Conservation (phyloP, 2,329 filamentous ascomycete genomes). For the Microcyclosporella mali region DNA sequence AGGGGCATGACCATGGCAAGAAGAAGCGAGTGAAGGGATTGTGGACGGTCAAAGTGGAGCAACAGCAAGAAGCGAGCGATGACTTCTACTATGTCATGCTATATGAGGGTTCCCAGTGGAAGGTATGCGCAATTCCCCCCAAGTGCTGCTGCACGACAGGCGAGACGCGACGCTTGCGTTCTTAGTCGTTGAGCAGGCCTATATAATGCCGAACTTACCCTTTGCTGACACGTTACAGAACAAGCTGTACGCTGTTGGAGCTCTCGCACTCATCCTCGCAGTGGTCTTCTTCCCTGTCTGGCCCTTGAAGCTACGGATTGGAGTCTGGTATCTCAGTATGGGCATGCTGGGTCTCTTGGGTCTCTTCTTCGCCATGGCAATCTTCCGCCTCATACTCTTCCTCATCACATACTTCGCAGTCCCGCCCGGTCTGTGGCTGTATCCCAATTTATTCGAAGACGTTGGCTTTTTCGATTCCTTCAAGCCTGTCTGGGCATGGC, state of each 20-base stretch:
- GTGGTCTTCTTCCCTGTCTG: conserved; percentile 94
- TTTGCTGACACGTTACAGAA: conserved; percentile 38
- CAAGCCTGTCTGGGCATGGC: conserved; percentile 94
- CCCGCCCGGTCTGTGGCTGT: conserved; percentile 91
- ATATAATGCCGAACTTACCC: no score
- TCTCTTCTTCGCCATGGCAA: conserved; percentile 94
- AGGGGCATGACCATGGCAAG: conserved; percentile 65
- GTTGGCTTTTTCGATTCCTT: conserved; percentile 98
- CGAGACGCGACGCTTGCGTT: no score
- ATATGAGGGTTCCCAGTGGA: conserved; percentile 89
- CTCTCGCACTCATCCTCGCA: conserved; percentile 75
- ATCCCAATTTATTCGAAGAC: conserved; percentile 96
- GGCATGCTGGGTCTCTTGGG: conserved; percentile 83
- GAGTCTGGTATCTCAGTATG: conserved; percentile 96
- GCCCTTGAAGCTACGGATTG: conserved; percentile 83
- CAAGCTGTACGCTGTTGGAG: conserved; percentile 82
- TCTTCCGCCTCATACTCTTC: conserved; percentile 93
- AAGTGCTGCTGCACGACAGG: no score
- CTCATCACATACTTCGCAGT: conserved; percentile 80
- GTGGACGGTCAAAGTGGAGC: conserved; percentile 93
- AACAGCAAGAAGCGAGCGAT: conserved; percentile 82
- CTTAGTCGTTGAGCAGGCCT: no score
- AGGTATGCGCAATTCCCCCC: conserved; percentile 32
- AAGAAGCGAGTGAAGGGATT: conserved; percentile 89
- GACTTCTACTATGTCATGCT: conserved; percentile 96